These are phyloP conservation scores for Trametes hirsuta DNA, from an alignment of 1,284 basidiomycete species.

Conservation along the genomic window DNA sequence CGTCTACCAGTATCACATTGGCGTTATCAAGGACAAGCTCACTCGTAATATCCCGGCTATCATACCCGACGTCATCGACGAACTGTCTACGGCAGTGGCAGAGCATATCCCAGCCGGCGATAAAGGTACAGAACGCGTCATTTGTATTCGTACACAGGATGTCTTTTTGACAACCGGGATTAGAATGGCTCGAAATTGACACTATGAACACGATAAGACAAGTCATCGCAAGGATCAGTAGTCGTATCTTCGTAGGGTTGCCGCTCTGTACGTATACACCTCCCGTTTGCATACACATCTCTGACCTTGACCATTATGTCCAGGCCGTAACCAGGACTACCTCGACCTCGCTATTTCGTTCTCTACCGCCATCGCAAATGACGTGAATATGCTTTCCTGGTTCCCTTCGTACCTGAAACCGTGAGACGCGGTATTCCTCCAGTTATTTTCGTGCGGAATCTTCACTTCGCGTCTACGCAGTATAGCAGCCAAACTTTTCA, in stretches of 20 bases:
- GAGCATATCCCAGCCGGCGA: constrained; percentile 17
- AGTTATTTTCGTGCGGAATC: constrained; percentile 26
- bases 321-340: constrained; percentile 29
- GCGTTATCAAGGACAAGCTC: constrained; percentile 25
- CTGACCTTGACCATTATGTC: too few relatives aligned
- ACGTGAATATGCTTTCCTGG: constrained; percentile 8
- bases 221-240: constrained; percentile 45
- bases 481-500: constrained; percentile 11
- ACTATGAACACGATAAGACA: constrained; percentile 43
- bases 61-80: constrained; percentile 31
- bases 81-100: constrained; percentile 28
- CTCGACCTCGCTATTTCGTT: constrained; percentile 22
- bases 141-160: not conserved
- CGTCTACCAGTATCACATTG: constrained; percentile 25
- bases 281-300: not conserved
- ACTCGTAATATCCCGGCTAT: constrained; percentile 27
- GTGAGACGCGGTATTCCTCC: constrained; percentile 32
- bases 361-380: constrained; percentile 22
- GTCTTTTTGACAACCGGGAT: not conserved
- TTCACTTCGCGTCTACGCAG: not conserved
- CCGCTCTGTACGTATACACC: constrained; percentile 39
- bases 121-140: constrained; percentile 4
- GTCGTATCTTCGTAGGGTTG: constrained; percentile 47
- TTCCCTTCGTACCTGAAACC: constrained; percentile 21
- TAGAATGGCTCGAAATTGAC: constrained; percentile 35